Evolutionary conservation across 202 grass and related monocot species (phyloP), one percentile per base, ranked within the genome.

Genomic region (Setaria italica): DNA sequence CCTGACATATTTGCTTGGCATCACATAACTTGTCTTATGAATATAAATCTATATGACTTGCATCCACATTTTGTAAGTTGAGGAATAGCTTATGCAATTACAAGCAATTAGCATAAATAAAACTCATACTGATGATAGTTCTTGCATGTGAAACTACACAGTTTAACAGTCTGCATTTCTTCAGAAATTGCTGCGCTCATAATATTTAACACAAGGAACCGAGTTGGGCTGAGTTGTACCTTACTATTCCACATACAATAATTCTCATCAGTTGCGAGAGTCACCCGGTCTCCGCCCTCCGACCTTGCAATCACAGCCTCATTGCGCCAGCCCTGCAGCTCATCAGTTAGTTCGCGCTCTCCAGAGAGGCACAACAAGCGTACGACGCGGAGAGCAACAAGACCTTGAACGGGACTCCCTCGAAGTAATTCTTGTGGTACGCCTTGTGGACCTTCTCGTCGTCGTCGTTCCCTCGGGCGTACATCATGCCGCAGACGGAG

Each of bases 381-480:
- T 5, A 65, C 59, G 25, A 43, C 11, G 41, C 17, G 33, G 30
- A 72, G 73, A 55, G 67, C 9, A 82, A 30, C 41, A 6, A 6
- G 32, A 51, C 93, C 96, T 92, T 95, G 89, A 95, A 95, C 11
- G 74, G 76, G 67, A 95, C 80, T 3, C 93, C 96, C 67, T 94
- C 85, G 34, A 73, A 74, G 77, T 91, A 99, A 70, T 50, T 87
- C 92, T 90, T 99, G 85, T 99, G 96, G 74, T 87, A 99, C 0
- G 50, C 77, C 79, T 75, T 92, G 91, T 99, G 96, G 41, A 87
- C 47, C 84, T 94, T 99, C 88, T 99, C 96, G 5, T 99, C 93
- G 6, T 79, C 79, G 11, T 89, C 79, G 34, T 99, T 92, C 33
- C 96, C 96, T 5, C 82, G 90, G 62, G 93, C 86, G 69, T 92